Conservation (phyloP, 805 yeast species). For the Metschnikowia colocasiae region DNA sequence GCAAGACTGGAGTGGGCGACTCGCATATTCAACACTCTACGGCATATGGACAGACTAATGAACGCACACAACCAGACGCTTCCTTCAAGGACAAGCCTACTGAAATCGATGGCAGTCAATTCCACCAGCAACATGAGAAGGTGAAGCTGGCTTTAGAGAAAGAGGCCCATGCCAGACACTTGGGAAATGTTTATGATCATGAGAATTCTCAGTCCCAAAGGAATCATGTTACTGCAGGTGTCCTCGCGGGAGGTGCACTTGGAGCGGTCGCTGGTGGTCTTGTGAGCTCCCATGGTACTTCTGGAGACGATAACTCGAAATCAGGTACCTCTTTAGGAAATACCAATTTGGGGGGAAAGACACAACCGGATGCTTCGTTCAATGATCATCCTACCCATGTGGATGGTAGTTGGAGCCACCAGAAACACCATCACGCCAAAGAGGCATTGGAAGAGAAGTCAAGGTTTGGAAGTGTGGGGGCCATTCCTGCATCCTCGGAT, state of each 20-base stretch:
- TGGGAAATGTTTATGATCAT: slow-evolving; percentile 3
- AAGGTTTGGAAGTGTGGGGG: background rate
- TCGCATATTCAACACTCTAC: background rate
- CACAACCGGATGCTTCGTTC: slow-evolving; percentile 3
- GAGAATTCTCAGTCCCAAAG: background rate
- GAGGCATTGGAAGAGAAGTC: background rate
- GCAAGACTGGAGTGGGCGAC: background rate
- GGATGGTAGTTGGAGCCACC: background rate
- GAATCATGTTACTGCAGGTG: background rate
- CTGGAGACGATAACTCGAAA: background rate
- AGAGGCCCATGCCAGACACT: slow-evolving; percentile 2
- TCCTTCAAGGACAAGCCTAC: slow-evolving; percentile 2
- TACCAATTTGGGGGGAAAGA: background rate
- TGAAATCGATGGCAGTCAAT: slow-evolving; percentile 4
- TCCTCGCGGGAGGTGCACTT: background rate
- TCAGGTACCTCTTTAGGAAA: background rate
- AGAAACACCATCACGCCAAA: slow-evolving; percentile 1
- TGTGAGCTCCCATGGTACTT: background rate
- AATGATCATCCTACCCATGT: background rate
- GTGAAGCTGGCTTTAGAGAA: slow-evolving; percentile 6
- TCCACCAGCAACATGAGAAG: slow-evolving; percentile 7
- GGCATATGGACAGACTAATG: background rate
- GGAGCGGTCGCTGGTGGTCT: slow-evolving; percentile 8
- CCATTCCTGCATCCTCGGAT: background rate
- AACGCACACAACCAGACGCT: slow-evolving; percentile 4